A percentile compares a stretch with the other conserved stretches of the same genome.
phyloP scores from a whole-genome alignment of 257 asterid species.

The Capsicum baccatum region DNA sequence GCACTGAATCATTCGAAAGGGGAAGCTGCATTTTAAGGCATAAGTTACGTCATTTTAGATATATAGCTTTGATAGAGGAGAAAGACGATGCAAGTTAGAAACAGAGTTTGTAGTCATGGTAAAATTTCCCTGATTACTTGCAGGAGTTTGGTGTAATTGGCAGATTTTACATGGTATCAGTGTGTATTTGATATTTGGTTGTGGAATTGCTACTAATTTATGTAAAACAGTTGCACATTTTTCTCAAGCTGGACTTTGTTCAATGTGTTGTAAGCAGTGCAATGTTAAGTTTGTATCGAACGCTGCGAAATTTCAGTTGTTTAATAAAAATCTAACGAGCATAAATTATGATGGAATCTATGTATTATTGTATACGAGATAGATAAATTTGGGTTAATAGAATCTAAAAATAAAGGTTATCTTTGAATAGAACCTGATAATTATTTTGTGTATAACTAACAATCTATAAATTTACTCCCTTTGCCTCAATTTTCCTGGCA shows the following conservation, averaged over 20 bases:
- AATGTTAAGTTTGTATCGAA: neutral
- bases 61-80: neutral
- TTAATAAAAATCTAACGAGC: neutral
- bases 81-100: neutral
- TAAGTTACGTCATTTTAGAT: neutral
- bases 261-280: constrained; percentile 8
- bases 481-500: neutral
- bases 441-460: neutral
- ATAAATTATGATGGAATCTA: neutral
- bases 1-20: constrained; percentile 1
- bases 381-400: neutral
- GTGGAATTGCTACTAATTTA: constrained; percentile 4
- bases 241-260: neutral
- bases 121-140: neutral
- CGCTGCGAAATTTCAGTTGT: neutral
- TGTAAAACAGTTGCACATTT: neutral
- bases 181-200: neutral
- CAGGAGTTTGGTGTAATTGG: constrained; percentile 14
- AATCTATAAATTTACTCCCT: neutral
- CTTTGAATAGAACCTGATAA: neutral
- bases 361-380: neutral
- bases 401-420: neutral
- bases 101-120: neutral
- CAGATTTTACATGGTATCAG: constrained; percentile 13
- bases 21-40: neutral